Percentiles rank a stretch among this genome's conserved stretches.
Evolutionary conservation across 2,329 filamentous ascomycete genomes (phyloP).

Genomic region (Plenodomus lindquistii): DNA sequence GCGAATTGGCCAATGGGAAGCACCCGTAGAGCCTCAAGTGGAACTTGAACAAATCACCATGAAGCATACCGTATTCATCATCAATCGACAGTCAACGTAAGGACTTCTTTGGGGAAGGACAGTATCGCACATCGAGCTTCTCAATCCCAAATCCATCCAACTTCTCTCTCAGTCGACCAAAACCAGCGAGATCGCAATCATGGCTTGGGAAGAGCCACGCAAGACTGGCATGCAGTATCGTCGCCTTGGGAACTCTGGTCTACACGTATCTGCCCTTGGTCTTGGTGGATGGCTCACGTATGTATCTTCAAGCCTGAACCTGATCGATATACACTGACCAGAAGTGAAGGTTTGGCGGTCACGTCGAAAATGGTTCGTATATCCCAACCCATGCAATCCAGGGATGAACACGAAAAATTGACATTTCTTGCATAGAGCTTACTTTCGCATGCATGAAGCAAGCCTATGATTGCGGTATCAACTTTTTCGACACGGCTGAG

Average conservation of each 20-base stretch:
- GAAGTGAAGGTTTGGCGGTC: conserved; percentile 57
- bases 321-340: conserved; percentile 1
- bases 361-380: conserved; percentile 64
- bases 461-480: conserved; percentile 60
- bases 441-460: conserved; percentile 60
- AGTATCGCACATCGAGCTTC: not conserved
- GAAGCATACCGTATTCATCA: too few species aligned
- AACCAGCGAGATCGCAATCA: conserved; percentile 4
- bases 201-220: conserved; percentile 38
- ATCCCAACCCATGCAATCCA: not conserved
- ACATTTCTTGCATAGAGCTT: conserved; percentile 46
- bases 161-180: not conserved
- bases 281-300: conserved; percentile 69
- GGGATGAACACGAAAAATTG: not conserved
- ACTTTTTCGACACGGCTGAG: conserved; percentile 35
- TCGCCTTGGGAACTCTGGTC: conserved; percentile 70
- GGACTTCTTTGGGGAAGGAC: too few species aligned
- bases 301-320: conserved; percentile 31
- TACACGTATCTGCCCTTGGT: conserved; percentile 74
- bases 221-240: conserved; percentile 61
- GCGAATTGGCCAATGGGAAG: not conserved
- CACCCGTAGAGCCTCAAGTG: not conserved
- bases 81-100: too few species aligned
- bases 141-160: not conserved
- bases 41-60: not conserved